These are phyloP conservation scores for Groenewaldozyma salmanticensis DNA, from an alignment of 805 yeast genomes.

Conservation along the genomic window DNA sequence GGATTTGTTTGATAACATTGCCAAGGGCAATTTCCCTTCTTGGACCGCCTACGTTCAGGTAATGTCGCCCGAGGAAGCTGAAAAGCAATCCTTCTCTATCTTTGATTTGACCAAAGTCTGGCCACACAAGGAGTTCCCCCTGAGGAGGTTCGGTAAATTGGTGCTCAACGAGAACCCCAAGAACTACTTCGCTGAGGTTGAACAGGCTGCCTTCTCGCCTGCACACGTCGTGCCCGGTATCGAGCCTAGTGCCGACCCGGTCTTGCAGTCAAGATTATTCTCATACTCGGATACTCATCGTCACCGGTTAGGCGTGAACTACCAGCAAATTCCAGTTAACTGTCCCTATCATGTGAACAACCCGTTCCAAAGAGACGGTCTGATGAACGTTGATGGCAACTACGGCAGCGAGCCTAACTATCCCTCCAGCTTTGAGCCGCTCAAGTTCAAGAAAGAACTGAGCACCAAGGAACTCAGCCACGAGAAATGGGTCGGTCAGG, in stretches of 20 bases:
- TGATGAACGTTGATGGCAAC: conserved; percentile 59
- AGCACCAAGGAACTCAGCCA: conserved; percentile 36
- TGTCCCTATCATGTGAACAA: conserved; percentile 58
- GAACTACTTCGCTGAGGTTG: conserved; percentile 81
- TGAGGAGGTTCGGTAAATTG: conserved; percentile 76
- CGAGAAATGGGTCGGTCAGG: conserved; percentile 75
- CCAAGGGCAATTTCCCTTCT: conserved; percentile 65
- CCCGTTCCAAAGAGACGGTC: conserved; percentile 80
- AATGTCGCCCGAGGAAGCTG: conserved; percentile 77
- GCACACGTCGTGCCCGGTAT: conserved; percentile 77
- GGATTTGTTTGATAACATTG: conserved; percentile 72
- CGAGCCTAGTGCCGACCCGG: conserved; percentile 79
- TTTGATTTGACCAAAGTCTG: conserved; percentile 88
- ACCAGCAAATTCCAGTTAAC: conserved; percentile 80
- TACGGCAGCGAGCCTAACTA: conserved; percentile 73
- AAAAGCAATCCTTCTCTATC: conserved; percentile 66
- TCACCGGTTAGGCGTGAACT: conserved; percentile 67
- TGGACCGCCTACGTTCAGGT: conserved; percentile 83
- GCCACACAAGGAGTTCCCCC: conserved; percentile 82
- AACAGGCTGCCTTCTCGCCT: conserved; percentile 80
- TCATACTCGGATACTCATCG: conserved; percentile 83
- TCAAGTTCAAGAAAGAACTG: conserved; percentile 18
- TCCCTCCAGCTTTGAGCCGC: conserved; percentile 26
- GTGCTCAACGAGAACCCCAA: conserved; percentile 73
- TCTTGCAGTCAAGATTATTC: conserved; percentile 69